Evolutionary conservation across 306 rosid species (phyloP).

Genomic region (Fagus crenata): DNA sequence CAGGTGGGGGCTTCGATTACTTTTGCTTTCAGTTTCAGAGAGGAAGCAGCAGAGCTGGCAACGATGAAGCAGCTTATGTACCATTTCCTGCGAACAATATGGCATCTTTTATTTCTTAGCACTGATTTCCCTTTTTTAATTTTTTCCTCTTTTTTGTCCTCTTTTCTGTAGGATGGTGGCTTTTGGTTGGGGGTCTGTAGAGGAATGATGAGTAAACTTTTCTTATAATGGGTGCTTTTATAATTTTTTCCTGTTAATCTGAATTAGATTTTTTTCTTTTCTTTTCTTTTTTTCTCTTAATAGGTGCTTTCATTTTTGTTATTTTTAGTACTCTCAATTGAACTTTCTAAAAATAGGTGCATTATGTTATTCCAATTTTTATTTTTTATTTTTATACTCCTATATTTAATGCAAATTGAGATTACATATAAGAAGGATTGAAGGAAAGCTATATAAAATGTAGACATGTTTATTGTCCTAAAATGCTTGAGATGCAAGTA

Average conservation of each 20-base stretch:
- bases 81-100: constrained; percentile 48
- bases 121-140: constrained; percentile 32
- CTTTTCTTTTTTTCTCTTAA: neutral
- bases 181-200: constrained; percentile 53
- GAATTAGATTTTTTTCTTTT: constrained; percentile 25
- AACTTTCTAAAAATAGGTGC: neutral
- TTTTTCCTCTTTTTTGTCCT: constrained; percentile 21
- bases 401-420: neutral
- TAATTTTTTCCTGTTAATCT: constrained; percentile 29
- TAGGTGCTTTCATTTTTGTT: neutral
- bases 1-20: constrained; percentile 36
- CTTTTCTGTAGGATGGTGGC: constrained; percentile 41
- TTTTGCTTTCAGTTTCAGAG: constrained; percentile 36
- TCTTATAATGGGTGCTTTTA: constrained; percentile 44
- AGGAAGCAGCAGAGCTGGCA: constrained; percentile 45
- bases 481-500: too few relatives aligned
- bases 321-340: neutral
- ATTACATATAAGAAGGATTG: neutral
- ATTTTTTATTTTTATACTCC: neutral
- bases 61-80: constrained; percentile 45
- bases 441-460: neutral
- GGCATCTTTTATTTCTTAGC: constrained; percentile 40
- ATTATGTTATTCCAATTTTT: neutral
- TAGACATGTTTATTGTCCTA: too few relatives aligned
- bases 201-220: constrained; percentile 43